These are phyloP conservation scores for Heritiera littoralis DNA, from an alignment of 345 rosid genomes.

Conservation along the genomic window DNA sequence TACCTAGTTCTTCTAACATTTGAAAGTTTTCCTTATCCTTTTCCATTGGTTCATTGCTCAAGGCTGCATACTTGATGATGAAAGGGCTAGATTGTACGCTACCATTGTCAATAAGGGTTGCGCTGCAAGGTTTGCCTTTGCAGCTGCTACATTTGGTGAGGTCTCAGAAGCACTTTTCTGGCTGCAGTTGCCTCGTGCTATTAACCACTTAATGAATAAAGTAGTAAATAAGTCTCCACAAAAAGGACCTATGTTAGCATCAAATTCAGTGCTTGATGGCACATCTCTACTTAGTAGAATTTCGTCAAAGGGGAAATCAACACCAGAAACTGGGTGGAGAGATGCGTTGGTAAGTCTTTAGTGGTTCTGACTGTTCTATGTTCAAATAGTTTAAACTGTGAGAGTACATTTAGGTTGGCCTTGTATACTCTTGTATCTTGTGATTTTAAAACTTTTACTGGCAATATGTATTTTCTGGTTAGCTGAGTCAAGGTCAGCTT, in stretches of 20 bases:
- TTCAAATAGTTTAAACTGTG: neutral
- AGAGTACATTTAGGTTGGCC: neutral
- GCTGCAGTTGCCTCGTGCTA: constrained; percentile 91
- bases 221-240: constrained; percentile 53
- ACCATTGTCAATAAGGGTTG: constrained; percentile 75
- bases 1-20: constrained; percentile 15
- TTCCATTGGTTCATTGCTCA: constrained; percentile 27
- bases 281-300: constrained; percentile 54
- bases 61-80: constrained; percentile 95
- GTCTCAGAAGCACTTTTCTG: constrained; percentile 88
- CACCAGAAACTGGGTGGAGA: constrained; percentile 40
- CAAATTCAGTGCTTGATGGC: constrained; percentile 44
- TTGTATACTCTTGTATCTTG: neutral
- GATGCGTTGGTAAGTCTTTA: constrained; percentile 55
- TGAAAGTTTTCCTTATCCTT: constrained; percentile 18
- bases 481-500: constrained; percentile 67
- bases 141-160: constrained; percentile 97
- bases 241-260: constrained; percentile 40
- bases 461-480: constrained; percentile 25
- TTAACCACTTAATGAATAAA: constrained; percentile 72
- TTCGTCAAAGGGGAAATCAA: constrained; percentile 54
- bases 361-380: neutral
- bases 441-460: constrained; percentile 13
- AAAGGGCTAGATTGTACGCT: constrained; percentile 81
- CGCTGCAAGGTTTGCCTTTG: constrained; percentile 86